Base-by-base conservation (phyloP, 1,139 yeast species). In the Candida anutae region DNA sequence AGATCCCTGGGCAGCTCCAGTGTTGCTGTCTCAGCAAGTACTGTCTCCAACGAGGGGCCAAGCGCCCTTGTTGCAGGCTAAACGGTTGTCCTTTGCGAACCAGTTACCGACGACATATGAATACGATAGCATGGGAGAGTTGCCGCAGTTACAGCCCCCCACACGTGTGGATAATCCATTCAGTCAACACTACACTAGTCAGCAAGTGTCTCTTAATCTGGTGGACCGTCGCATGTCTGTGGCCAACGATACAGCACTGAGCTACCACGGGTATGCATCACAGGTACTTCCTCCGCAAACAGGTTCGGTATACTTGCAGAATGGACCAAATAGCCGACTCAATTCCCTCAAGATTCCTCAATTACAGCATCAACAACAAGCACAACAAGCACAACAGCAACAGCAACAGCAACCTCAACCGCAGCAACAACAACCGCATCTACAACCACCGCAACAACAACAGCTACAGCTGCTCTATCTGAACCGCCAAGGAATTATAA, bases 41-140 rank as follows among this genome's bases (percentile, higher is more conserved):
- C 34, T 27, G 21, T 46, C 59, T 3, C 64, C 63, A 11, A 54
- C 19, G 9, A 17, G 19, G 10, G 19, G 19, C 8, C n/a, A n/a
- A n/a, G 19, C 10, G 8, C 19, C 64, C 4, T 55, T 49, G 52
- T 61, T 50, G 31, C 57, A 63, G 69, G 1, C 74, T 71, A 16
- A 51, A 42, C 59, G 62, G 40, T 61, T 41, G 49, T 58, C 54
- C 32, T 64, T 62, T 36, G 61, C 69, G 11, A 63, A 61, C 39
- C 68, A 62, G 34, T 50, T 71, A 13, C 75, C 77, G 16, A 62
- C 69, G 3, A 72, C 78, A 1, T 71, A 67, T 41, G 77, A 72
- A 43, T 46, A 60, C 31, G 62, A 54, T 15, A 41, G 35, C 17
- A 46, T 40, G 24, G 37, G 40, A 11, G 45, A 41, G 1, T 55